phyloP scores from a whole-genome alignment of 2,329 filamentous ascomycete genomes.

The Aspergillus fumigatiaffinis region DNA sequence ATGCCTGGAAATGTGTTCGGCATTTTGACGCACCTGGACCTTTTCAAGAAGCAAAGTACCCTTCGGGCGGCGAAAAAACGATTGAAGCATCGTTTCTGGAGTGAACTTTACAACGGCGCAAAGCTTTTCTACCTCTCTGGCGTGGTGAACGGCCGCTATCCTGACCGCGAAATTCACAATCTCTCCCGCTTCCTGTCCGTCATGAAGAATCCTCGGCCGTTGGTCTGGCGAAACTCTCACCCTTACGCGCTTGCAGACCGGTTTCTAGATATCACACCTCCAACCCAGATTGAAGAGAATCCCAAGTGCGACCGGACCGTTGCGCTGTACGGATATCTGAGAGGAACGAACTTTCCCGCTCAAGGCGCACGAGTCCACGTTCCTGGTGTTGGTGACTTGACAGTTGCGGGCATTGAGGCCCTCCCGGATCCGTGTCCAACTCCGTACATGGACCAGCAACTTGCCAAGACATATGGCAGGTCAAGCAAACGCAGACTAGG shows the following conservation, averaged over 20 bases:
- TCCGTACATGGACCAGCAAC: slow-evolving; percentile 80
- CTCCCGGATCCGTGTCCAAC: slow-evolving; percentile 95
- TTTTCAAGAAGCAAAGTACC: slow-evolving; percentile 90
- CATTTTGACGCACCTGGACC: slow-evolving; percentile 89
- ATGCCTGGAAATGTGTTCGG: slow-evolving; percentile 99
- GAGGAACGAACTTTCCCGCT: slow-evolving; percentile 89
- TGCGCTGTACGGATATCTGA: slow-evolving; percentile 86
- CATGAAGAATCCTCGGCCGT: slow-evolving; percentile 97
- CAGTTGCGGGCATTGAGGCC: slow-evolving; percentile 76
- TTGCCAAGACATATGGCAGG: slow-evolving; percentile 81
- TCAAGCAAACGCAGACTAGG: slow-evolving; percentile 74
- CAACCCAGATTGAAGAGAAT: slow-evolving; percentile 83
- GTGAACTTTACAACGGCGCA: slow-evolving; percentile 91
- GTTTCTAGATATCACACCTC: slow-evolving; percentile 91
- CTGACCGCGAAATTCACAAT: slow-evolving; percentile 94
- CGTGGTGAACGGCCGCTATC: slow-evolving; percentile 94
- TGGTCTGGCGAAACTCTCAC: slow-evolving; percentile 95
- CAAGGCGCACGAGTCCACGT: slow-evolving; percentile 85
- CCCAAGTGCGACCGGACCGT: slow-evolving; percentile 86
- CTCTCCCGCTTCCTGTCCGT: slow-evolving; percentile 91
- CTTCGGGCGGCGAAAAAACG: slow-evolving; percentile 93
- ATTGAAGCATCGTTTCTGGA: slow-evolving; percentile 94
- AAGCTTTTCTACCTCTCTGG: slow-evolving; percentile 96
- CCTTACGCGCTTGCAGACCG: slow-evolving; percentile 91
- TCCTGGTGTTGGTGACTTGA: slow-evolving; percentile 86